phyloP scores from a whole-genome alignment of 768 basidiomycete genomes.

The Trametes meyenii region DNA sequence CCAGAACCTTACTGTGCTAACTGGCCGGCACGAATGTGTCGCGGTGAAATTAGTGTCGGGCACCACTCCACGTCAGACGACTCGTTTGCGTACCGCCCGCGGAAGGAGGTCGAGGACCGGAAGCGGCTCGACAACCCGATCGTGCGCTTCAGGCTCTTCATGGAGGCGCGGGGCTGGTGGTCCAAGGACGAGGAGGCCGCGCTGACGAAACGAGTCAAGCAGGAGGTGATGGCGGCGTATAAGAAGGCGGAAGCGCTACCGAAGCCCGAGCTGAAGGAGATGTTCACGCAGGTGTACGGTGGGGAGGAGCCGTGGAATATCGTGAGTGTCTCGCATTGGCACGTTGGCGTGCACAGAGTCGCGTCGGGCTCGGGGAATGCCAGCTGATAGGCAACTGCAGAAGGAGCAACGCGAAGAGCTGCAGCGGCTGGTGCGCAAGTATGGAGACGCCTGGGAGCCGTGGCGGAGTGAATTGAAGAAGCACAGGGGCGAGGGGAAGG shows the following conservation, averaged over 20 bases:
- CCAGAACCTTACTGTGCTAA: not conserved
- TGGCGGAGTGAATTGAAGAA: slow-evolving; percentile 80
- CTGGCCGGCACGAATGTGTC: not conserved
- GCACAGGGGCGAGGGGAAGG: slow-evolving; percentile 74
- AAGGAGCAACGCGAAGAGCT: slow-evolving; percentile 86
- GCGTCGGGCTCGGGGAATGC: not conserved
- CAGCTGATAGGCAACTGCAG: slow-evolving; percentile 41
- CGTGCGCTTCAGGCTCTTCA: slow-evolving; percentile 78
- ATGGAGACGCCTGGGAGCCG: slow-evolving; percentile 83
- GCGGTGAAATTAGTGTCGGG: slow-evolving; percentile 59
- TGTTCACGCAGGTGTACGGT: slow-evolving; percentile 88
- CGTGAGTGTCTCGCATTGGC: slow-evolving; percentile 48
- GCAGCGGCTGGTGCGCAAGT: slow-evolving; percentile 73
- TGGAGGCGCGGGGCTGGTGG: slow-evolving; percentile 90
- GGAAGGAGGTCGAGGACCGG: slow-evolving; percentile 89
- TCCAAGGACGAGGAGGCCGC: slow-evolving; percentile 70
- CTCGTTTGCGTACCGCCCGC: slow-evolving; percentile 89
- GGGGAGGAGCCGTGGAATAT: slow-evolving; percentile 85
- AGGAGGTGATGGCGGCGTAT: slow-evolving; percentile 78
- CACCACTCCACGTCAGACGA: slow-evolving; percentile 97
- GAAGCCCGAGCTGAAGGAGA: slow-evolving; percentile 69
- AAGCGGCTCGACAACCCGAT: slow-evolving; percentile 92
- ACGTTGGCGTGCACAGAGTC: too few relatives aligned
- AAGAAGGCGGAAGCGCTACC: slow-evolving; percentile 72
- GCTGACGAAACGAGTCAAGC: slow-evolving; percentile 67